Evolutionary conservation across 2,329 filamentous ascomycete species (phyloP).

Genomic region (Colletotrichum navitas): DNA sequence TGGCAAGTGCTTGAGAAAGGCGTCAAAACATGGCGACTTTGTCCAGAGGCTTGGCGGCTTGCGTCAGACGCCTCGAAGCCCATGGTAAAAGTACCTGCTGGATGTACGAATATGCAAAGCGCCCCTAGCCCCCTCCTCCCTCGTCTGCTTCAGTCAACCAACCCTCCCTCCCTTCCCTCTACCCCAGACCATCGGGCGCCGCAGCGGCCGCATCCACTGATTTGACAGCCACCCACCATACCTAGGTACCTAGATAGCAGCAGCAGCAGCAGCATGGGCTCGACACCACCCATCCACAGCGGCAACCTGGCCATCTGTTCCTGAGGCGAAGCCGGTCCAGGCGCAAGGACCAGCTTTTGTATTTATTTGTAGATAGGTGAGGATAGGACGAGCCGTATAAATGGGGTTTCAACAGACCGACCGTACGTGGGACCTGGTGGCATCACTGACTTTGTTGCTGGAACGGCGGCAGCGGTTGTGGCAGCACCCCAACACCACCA

Average conservation of each 20-base stretch:
- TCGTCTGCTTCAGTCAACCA: not conserved
- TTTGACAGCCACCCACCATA: conserved; percentile 34
- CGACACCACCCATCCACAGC: conserved; percentile 19
- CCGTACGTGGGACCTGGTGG: not conserved
- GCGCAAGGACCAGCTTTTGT: conserved; percentile 17
- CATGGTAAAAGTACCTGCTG: not conserved
- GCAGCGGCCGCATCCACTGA: conserved; percentile 24
- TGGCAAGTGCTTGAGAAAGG: not conserved
- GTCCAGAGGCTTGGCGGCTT: not conserved
- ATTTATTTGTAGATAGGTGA: not conserved
- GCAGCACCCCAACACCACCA: conserved; percentile 1
- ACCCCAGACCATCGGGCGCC: conserved; percentile 31
- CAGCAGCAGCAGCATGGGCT: conserved; percentile 11
- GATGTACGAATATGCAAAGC: no score
- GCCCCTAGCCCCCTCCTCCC: conserved; percentile 5
- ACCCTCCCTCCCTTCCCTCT: not conserved
- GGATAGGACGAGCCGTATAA: not conserved
- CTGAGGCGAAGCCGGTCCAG: conserved; percentile 3
- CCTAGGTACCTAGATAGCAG: no score
- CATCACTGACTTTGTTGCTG: not conserved
- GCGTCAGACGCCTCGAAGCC: not conserved
- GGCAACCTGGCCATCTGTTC: conserved; percentile 31
- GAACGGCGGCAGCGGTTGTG: not conserved
- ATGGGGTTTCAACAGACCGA: not conserved
- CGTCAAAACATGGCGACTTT: not conserved